Evolutionary conservation across 2,329 filamentous ascomycete genomes (phyloP).

Genomic region (Teratosphaeria zuluensis): DNA sequence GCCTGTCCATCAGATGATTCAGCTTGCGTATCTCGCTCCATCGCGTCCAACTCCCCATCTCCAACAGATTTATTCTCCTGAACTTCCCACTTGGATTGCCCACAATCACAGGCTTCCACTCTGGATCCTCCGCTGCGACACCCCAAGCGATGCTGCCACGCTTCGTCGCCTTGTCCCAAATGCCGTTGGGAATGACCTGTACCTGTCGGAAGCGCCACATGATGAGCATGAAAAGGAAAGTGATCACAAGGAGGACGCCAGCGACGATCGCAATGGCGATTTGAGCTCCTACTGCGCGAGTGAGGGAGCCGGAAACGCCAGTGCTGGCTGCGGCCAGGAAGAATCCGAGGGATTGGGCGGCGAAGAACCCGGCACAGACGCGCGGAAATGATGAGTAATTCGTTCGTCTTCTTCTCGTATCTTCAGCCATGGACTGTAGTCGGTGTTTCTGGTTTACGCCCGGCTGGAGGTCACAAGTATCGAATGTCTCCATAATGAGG

Average conservation of each 20-base stretch:
- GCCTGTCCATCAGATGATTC: slow-evolving; percentile 27
- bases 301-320: slow-evolving; percentile 57
- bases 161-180: slow-evolving; percentile 34
- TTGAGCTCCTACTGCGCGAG: slow-evolving; percentile 56
- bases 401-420: slow-evolving; percentile 42
- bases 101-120: slow-evolving; percentile 62
- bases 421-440: slow-evolving; percentile 35
- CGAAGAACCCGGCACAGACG: slow-evolving; percentile 60
- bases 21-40: slow-evolving; percentile 60
- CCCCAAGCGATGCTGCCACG: slow-evolving; percentile 36
- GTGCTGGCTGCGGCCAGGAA: slow-evolving; percentile 59
- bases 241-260: slow-evolving; percentile 55
- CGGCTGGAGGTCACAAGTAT: slow-evolving; percentile 68
- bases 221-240: slow-evolving; percentile 51
- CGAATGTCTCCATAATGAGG: slow-evolving; percentile 71
- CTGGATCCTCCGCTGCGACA: slow-evolving; percentile 40
- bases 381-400: slow-evolving; percentile 71
- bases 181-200: slow-evolving; percentile 57
- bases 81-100: slow-evolving; percentile 61
- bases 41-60: slow-evolving; percentile 56
- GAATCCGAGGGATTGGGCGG: slow-evolving; percentile 61
- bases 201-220: slow-evolving; percentile 57
- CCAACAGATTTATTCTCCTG: slow-evolving; percentile 60
- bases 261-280: slow-evolving; percentile 60
- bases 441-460: slow-evolving; percentile 51